Evolutionary conservation across 768 basidiomycete species (phyloP).

Genomic region (Calvatia gigantea): DNA sequence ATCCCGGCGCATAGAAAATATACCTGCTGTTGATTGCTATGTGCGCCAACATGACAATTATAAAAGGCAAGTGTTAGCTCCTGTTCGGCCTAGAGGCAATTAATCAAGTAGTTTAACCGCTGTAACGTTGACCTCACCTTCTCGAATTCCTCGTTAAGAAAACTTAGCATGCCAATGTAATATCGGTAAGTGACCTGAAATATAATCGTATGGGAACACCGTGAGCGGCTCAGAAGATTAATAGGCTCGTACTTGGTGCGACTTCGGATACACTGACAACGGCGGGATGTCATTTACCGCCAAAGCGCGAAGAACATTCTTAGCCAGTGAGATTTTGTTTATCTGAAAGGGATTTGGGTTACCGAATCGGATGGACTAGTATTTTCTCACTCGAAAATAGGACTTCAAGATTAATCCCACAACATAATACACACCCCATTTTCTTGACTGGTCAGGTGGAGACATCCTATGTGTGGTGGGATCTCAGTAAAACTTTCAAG

Average conservation of each 20-base stretch:
- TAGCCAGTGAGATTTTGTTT: conserved; percentile 85
- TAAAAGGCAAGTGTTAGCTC: conserved; percentile 87
- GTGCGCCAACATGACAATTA: conserved; percentile 67
- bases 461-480: conserved; percentile 44
- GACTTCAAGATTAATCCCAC: conserved; percentile 89
- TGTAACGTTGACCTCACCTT: conserved; percentile 43
- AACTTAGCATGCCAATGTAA: conserved; percentile 92
- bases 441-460: conserved; percentile 69
- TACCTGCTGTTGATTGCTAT: conserved; percentile 79
- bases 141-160: conserved; percentile 87
- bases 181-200: conserved; percentile 88
- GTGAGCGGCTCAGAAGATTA: not conserved
- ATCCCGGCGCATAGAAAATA: not conserved
- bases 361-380: not conserved
- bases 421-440: conserved; percentile 92
- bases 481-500: not conserved
- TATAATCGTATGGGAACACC: conserved; percentile 9
- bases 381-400: conserved; percentile 78
- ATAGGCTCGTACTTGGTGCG: conserved; percentile 67
- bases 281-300: conserved; percentile 85
- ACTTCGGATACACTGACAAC: conserved; percentile 68
- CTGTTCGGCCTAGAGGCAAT: conserved; percentile 64
- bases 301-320: conserved; percentile 88
- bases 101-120: conserved; percentile 6
- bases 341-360: conserved; percentile 45